Evolutionary conservation across 805 yeast species (phyloP).

Genomic region (Ogataea saltuana): DNA sequence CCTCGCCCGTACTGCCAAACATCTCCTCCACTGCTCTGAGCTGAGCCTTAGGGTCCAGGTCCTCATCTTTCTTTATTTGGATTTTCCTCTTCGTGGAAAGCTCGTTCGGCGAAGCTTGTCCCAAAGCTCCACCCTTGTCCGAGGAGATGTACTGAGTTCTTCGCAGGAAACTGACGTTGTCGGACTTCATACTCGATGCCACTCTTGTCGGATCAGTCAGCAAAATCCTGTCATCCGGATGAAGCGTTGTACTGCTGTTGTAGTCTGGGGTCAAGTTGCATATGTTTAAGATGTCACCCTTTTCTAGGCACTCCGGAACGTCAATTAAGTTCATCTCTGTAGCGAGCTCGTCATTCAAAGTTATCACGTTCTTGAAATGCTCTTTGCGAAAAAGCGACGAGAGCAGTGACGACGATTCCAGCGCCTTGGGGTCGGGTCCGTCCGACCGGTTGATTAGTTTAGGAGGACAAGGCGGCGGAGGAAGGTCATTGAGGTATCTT

Average conservation of each 20-base stretch:
- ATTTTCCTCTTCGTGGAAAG: constrained; percentile 18
- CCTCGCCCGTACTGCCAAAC: constrained; percentile 54
- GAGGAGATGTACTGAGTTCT: constrained; percentile 91
- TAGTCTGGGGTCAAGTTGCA: constrained; percentile 32
- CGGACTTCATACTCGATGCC: constrained; percentile 41
- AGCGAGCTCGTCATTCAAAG: constrained; percentile 64
- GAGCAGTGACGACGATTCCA: constrained; percentile 55
- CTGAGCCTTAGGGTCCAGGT: constrained; percentile 61
- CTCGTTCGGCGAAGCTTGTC: constrained; percentile 25
- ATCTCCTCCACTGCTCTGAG: constrained; percentile 72
- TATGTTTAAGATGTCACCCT: constrained; percentile 31
- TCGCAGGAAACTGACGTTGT: constrained; percentile 63
- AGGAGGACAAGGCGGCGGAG: constrained; percentile 93
- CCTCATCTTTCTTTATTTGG: constrained; percentile 36
- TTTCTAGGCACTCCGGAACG: constrained; percentile 67
- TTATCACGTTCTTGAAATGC: constrained; percentile 62
- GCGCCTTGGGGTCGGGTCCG: constrained; percentile 36
- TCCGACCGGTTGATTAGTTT: constrained; percentile 60
- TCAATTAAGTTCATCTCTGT: constrained; percentile 71
- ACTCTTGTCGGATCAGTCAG: constrained; percentile 75
- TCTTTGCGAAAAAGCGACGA: constrained; percentile 74
- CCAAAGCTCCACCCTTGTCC: constrained; percentile 39
- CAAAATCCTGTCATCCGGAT: constrained; percentile 74
- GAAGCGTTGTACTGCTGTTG: constrained; percentile 45
- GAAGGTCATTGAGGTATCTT: constrained; percentile 81